Percentiles rank a stretch among this genome's conserved stretches.
Conservation (phyloP, 1,139 yeast genomes). For the Geotrichum cucujoidarum region DNA sequence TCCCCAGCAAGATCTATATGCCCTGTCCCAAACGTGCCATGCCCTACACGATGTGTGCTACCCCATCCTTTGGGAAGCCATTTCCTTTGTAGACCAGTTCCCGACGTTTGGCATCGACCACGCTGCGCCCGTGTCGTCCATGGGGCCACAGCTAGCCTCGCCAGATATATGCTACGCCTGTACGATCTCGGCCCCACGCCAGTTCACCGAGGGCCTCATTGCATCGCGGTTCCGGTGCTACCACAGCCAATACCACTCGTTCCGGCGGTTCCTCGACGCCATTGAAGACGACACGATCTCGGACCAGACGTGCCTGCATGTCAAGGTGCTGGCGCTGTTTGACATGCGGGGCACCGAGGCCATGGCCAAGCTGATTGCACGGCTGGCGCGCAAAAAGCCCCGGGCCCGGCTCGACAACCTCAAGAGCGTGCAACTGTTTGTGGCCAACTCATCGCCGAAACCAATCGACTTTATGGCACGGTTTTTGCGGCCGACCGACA, state of each 20-base stretch:
- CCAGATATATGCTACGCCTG: constrained; percentile 14
- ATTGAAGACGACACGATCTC: background rate
- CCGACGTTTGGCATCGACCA: constrained; percentile 11
- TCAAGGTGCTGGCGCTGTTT: constrained; percentile 6
- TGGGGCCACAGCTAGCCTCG: constrained; percentile 7
- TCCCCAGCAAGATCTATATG: constrained; percentile 2
- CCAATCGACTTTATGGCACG: constrained; percentile 10
- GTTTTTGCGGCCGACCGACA: constrained; percentile 7
- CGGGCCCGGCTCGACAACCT: constrained; percentile 2
- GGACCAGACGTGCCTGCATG: constrained; percentile 1
- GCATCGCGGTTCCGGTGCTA: constrained; percentile 12
- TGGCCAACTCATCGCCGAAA: constrained; percentile 4
- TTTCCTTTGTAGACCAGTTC: constrained; percentile 10
- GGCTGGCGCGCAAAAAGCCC: background rate
- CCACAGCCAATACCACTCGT: constrained; percentile 4
- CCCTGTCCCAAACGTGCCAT: constrained; percentile 6
- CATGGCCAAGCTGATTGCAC: constrained; percentile 9
- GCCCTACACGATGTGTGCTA: constrained; percentile 4
- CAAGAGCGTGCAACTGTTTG: constrained; percentile 9
- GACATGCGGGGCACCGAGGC: constrained; percentile 13
- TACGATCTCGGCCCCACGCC: constrained; percentile 11
- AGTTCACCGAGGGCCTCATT: constrained; percentile 2
- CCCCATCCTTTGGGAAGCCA: constrained; percentile 14
- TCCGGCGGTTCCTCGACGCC: constrained; percentile 3
- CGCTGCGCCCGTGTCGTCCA: background rate